Evolutionary conservation across 345 rosid species (phyloP).

Genomic region (Eucalyptus polybractea): DNA sequence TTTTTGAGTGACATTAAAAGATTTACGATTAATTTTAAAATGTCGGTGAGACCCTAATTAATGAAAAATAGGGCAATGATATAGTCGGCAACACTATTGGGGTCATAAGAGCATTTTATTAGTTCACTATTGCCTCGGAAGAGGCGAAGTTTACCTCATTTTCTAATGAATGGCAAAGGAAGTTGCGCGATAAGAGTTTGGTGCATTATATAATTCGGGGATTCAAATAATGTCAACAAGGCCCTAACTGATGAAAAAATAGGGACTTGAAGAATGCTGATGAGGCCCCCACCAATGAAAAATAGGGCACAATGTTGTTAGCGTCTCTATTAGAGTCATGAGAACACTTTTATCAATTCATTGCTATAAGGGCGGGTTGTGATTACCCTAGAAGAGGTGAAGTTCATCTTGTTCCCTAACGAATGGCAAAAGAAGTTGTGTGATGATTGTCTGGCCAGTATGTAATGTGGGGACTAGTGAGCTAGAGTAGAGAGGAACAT

Average conservation of each 20-base stretch:
- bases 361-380: accelerated
- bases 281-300: neutral
- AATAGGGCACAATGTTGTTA: neutral
- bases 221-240: too few relatives aligned
- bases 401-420: neutral
- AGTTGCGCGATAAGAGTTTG: too few relatives aligned
- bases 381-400: neutral
- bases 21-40: neutral
- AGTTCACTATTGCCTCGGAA: too few relatives aligned
- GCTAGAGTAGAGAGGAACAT: neutral
- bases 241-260: too few relatives aligned
- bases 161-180: too few relatives aligned
- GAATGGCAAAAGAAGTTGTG: neutral
- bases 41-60: neutral
- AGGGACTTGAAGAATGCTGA: neutral
- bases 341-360: neutral
- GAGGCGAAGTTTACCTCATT: too few relatives aligned
- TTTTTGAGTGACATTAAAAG: neutral
- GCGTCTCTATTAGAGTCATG: neutral
- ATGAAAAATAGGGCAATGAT: neutral
- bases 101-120: neutral
- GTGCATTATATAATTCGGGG: too few relatives aligned
- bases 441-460: too few relatives aligned
- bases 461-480: neutral
- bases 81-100: accelerated